Conservation (phyloP, 73 alveolate genomes). For the Urostyla sp. region DNA sequence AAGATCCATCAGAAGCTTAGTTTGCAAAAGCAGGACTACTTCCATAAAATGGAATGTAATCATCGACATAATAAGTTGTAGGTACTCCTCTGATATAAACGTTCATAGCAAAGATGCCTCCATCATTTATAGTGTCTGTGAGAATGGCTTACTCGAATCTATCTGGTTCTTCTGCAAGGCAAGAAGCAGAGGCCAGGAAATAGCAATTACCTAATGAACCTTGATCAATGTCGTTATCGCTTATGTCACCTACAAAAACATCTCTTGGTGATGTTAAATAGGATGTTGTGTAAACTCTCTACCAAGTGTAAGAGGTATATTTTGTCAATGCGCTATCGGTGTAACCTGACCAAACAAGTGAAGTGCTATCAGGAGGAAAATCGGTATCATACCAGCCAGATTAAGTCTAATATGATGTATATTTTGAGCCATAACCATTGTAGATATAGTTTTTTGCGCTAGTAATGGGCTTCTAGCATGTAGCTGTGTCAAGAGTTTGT, state of each 20-base stretch:
- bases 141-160: slow-evolving; percentile 66
- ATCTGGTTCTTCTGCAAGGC: slow-evolving; percentile 72
- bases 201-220: slow-evolving; percentile 86
- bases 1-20: slow-evolving; percentile 71
- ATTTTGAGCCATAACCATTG: too few relatives aligned
- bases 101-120: slow-evolving; percentile 85
- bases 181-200: slow-evolving; percentile 73
- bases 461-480: too few relatives aligned
- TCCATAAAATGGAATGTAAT: not conserved
- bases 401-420: too few relatives aligned
- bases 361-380: too few relatives aligned
- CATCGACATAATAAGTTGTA: not conserved
- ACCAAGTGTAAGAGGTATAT: too few relatives aligned
- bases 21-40: not conserved
- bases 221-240: slow-evolving; percentile 67
- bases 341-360: too few relatives aligned
- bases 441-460: too few relatives aligned
- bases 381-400: too few relatives aligned
- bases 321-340: too few relatives aligned
- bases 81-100: slow-evolving; percentile 24
- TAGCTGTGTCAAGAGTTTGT: too few relatives aligned
- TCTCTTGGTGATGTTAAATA: too few relatives aligned
- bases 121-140: slow-evolving; percentile 71
- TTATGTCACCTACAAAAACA: slow-evolving; percentile 27
- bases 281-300: too few relatives aligned